Base-by-base conservation (phyloP, 2,329 filamentous ascomycete species). In the Botrytis sinoallii region DNA sequence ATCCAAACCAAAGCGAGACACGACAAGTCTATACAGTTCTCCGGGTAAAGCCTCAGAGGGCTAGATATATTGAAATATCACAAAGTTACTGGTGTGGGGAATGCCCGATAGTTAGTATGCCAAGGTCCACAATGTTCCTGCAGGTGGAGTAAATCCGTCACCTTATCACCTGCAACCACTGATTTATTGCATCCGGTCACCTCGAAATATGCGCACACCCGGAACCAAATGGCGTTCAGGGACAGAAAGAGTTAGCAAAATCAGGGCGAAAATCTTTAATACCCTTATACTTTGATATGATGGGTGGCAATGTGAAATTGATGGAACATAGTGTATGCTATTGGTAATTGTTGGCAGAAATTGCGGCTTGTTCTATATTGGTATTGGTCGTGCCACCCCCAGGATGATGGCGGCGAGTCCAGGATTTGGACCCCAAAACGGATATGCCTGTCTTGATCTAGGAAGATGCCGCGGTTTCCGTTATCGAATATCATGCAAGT, bases 101-200 rank as follows among this genome's bases (percentile, higher is more conserved):
- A 74, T 70, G 40, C 65, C 65, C 71, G 71, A 60, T 72, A 16
- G 40, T 38, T 61, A 73, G 55, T 61, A 69, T 48, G 64, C 64
- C 42, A 73, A 61, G 71, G 14, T 52, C 40, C 25, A 71, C 67
- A 77, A 77, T 73, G 77, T 79, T 78, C 76, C 79, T 81, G 79
- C 79, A 79, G 76, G 78, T 75, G 68, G 75, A 75, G 72, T 73
- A 71, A 75, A 75, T 72, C 77, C 64, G 75, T 80, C 79, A 80
- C 78, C 75, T 75, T 78, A 79, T 77, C 78, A 79, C 79, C 79
- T 79, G 78, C 70, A 72, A 72, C 70, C 70, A 64, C 60, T 72
- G 73, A 61, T 74, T 76, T 79, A 79, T 79, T 80, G 77, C 74
- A 76, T 77, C 74, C 63, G 74, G 75, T 74, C 68, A 66, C 75